phyloP scores from a whole-genome alignment of 2,329 filamentous ascomycete genomes.

The Cladosporium colombiae region DNA sequence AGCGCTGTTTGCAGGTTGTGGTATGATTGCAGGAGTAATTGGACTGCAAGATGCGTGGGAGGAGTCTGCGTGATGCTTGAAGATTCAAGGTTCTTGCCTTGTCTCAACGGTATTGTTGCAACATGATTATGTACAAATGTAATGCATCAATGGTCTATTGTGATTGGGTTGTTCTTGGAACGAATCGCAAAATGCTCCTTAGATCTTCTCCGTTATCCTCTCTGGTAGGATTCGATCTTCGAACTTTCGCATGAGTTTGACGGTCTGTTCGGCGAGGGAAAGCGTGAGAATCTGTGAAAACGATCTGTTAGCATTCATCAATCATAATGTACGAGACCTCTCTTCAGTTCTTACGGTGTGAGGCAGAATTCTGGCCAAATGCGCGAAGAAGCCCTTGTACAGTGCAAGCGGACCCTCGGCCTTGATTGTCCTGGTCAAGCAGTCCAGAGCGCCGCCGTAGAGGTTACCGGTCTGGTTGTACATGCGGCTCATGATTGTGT shows the following conservation, averaged over 20 bases:
- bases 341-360: constrained; percentile 65
- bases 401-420: constrained; percentile 90
- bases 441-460: constrained; percentile 93
- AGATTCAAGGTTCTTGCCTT: not conserved
- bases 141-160: constrained; percentile 18
- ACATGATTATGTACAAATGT: constrained; percentile 17
- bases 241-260: constrained; percentile 80
- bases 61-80: constrained; percentile 31
- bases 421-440: constrained; percentile 82
- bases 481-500: constrained; percentile 97
- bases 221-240: constrained; percentile 58
- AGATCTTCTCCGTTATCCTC: constrained; percentile 30
- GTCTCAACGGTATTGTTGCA: not conserved
- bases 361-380: constrained; percentile 88
- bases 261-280: constrained; percentile 90
- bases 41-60: constrained; percentile 50
- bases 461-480: constrained; percentile 99
- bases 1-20: constrained; percentile 45
- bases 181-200: not conserved
- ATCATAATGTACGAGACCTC: too few relatives aligned
- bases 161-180: not conserved
- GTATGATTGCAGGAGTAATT: constrained; percentile 47
- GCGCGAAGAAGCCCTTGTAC: constrained; percentile 97
- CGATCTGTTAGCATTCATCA: constrained; percentile 25
- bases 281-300: constrained; percentile 73